These are phyloP conservation scores for Ammopiptanthus mongolicus DNA, from an alignment of 306 rosid species.

Conservation along the genomic window DNA sequence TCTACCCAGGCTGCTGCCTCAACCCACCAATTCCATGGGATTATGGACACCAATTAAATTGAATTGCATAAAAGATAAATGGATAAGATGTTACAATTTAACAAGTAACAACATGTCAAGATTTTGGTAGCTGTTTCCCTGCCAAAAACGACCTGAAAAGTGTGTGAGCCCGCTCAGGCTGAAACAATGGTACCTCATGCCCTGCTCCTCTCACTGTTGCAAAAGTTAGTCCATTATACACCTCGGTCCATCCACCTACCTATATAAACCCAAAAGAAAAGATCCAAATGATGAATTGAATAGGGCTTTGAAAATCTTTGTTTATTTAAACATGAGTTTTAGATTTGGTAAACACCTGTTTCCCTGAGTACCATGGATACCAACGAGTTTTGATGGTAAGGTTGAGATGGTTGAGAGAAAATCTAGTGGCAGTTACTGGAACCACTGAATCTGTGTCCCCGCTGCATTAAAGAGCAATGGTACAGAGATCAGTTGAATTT, in stretches of 20 bases:
- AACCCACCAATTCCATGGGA: slow-evolving; percentile 4
- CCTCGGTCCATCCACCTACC: slow-evolving; percentile 95
- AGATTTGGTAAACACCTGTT: slow-evolving; percentile 42
- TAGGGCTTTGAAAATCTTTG: not conserved
- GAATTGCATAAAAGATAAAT: not conserved
- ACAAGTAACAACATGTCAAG: slow-evolving; percentile 15
- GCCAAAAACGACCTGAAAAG: slow-evolving; percentile 72
- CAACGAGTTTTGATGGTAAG: slow-evolving; percentile 60
- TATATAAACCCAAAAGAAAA: not conserved
- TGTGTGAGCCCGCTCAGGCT: slow-evolving; percentile 54
- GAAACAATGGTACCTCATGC: slow-evolving; percentile 77
- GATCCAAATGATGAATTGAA: not conserved
- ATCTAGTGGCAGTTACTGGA: slow-evolving; percentile 81
- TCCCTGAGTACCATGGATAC: slow-evolving; percentile 75
- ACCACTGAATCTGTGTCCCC: slow-evolving; percentile 93
- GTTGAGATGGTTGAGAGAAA: slow-evolving; percentile 69
- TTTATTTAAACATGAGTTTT: not conserved
- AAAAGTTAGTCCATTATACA: slow-evolving; percentile 68
- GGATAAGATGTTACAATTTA: not conserved
- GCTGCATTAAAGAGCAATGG: slow-evolving; percentile 32
- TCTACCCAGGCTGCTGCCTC: slow-evolving; percentile 24
- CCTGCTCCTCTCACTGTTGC: slow-evolving; percentile 91
- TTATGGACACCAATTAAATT: slow-evolving; percentile 20
- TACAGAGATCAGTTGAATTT: not conserved
- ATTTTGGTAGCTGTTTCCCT: slow-evolving; percentile 57